A percentile compares a stretch with the other conserved stretches of the same genome.
These are phyloP conservation scores for Sistotremastrum niveocremeum DNA, from an alignment of 768 basidiomycete genomes.

Conservation along the genomic window DNA sequence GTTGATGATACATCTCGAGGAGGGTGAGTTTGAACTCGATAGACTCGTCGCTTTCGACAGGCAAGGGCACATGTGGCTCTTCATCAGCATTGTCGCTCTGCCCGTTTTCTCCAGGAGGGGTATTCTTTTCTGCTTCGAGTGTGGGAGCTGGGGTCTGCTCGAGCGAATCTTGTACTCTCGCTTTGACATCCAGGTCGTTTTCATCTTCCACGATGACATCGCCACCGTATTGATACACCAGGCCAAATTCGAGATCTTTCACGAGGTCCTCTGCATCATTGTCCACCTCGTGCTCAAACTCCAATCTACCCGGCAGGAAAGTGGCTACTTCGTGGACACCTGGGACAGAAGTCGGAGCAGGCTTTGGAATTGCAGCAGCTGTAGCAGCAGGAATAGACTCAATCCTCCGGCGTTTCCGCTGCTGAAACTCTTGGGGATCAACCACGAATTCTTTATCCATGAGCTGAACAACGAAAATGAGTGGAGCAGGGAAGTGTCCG, in stretches of 20 bases:
- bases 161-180: constrained; percentile 17
- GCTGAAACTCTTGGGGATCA: constrained; percentile 74
- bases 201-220: constrained; percentile 69
- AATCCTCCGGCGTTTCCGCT: constrained; percentile 79
- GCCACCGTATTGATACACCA: constrained; percentile 77
- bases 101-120: constrained; percentile 33
- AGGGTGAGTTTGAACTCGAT: constrained; percentile 79
- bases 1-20: constrained; percentile 83
- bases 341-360: constrained; percentile 77
- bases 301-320: constrained; percentile 91
- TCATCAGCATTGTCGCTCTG: constrained; percentile 37
- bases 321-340: constrained; percentile 85
- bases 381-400: constrained; percentile 54
- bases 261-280: constrained; percentile 94
- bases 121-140: constrained; percentile 23
- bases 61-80: constrained; percentile 57
- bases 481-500: neutral
- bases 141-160: constrained; percentile 14
- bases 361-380: constrained; percentile 45
- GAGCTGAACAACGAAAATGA: constrained; percentile 7
- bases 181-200: constrained; percentile 61
- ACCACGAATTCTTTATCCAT: constrained; percentile 54
- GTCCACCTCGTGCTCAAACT: constrained; percentile 95
- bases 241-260: constrained; percentile 91
- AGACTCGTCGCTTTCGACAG: constrained; percentile 74